Evolutionary conservation across 1,139 yeast genomes (phyloP).

Genomic region (Spathaspora jeffriesii): DNA sequence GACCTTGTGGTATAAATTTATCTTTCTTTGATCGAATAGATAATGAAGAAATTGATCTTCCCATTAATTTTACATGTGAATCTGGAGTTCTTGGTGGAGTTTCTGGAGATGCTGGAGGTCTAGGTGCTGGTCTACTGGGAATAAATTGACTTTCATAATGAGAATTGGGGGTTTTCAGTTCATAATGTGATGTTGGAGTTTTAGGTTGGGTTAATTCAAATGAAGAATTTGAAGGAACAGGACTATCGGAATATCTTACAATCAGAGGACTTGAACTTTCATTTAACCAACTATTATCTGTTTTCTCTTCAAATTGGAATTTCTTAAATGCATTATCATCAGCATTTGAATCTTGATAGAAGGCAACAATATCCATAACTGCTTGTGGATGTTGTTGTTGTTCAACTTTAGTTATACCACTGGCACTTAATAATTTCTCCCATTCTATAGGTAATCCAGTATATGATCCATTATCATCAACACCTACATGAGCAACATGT

Average conservation of each 20-base stretch:
- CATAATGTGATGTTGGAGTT: too few species aligned
- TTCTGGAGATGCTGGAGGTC: constrained; percentile 34
- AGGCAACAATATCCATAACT: constrained; percentile 89
- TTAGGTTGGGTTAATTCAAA: not conserved
- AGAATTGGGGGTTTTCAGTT: constrained; percentile 22
- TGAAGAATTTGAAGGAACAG: constrained; percentile 11
- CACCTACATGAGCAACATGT: constrained; percentile 93
- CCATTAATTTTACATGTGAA: constrained; percentile 19
- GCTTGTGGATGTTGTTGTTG: constrained; percentile 94
- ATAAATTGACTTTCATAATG: constrained; percentile 48
- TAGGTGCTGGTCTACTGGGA: constrained; percentile 73
- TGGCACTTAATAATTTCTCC: constrained; percentile 79
- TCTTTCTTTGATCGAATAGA: constrained; percentile 18
- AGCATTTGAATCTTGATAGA: constrained; percentile 70
- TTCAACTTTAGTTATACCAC: constrained; percentile 83
- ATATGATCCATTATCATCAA: constrained; percentile 84
- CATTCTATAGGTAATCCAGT: constrained; percentile 93
- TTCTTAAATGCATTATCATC: constrained; percentile 80
- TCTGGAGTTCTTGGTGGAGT: not conserved
- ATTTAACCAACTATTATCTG: constrained; percentile 17
- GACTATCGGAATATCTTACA: constrained; percentile 8
- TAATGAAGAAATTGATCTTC: constrained; percentile 42
- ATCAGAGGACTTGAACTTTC: not conserved
- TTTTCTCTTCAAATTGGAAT: constrained; percentile 43
- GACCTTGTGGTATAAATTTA: not conserved